Percentiles rank a stretch among this genome's conserved stretches.
phyloP scores from a whole-genome alignment of 2,329 filamentous ascomycete genomes.

The Talaromyces piceae region DNA sequence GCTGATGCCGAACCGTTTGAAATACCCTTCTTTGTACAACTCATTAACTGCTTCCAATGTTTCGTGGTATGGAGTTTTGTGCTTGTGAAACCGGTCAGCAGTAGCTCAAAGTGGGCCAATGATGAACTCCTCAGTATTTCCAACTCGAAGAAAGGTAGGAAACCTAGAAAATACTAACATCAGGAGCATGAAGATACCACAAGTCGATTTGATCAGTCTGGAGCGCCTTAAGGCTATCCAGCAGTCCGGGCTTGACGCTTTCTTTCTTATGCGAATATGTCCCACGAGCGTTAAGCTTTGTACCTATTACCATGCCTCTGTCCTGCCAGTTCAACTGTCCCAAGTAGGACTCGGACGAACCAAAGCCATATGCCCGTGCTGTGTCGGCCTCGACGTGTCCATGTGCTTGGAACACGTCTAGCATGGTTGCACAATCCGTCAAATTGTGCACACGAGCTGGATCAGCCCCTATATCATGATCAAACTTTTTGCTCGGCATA shows the following conservation, averaged over 20 bases:
- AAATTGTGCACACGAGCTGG: conserved; percentile 14
- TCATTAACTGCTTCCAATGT: conserved; percentile 43
- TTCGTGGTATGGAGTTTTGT: conserved; percentile 35
- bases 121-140: not conserved
- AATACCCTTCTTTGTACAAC: conserved; percentile 40
- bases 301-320: conserved; percentile 36
- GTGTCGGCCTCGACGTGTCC: conserved; percentile 25
- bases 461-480: not conserved
- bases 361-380: conserved; percentile 22
- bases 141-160: not conserved
- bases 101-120: not conserved
- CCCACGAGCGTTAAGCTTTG: conserved; percentile 32
- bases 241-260: conserved; percentile 27
- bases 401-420: conserved; percentile 23
- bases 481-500: not conserved
- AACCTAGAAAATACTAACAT: conserved; percentile 23
- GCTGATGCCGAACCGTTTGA: conserved; percentile 39
- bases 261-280: conserved; percentile 23
- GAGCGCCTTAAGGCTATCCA: conserved; percentile 33
- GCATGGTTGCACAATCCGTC: conserved; percentile 16
- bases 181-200: conserved; percentile 46
- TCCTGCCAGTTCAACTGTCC: conserved; percentile 32
- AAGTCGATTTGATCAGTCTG: conserved; percentile 38
- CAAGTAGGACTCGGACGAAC: conserved; percentile 34
- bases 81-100: not conserved